These are phyloP conservation scores for Citrus medica DNA, from an alignment of 345 rosid genomes.

Conservation along the genomic window DNA sequence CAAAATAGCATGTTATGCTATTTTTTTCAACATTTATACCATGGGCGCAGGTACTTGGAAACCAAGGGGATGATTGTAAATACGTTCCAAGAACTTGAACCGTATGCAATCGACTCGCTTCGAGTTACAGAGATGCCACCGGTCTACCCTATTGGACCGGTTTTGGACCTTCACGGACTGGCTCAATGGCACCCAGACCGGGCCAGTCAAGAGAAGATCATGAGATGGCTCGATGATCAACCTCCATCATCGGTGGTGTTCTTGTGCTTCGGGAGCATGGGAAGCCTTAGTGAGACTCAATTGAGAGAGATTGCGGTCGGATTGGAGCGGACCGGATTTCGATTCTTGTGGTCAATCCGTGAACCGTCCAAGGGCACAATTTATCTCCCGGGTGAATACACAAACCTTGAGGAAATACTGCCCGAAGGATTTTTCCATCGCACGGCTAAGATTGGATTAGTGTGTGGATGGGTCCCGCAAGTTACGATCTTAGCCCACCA, in stretches of 20 bases:
- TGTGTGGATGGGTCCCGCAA: conserved; percentile 59
- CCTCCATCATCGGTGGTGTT: conserved; percentile 29
- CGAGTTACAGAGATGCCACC: neutral
- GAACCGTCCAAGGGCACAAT: neutral
- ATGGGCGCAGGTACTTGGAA: neutral
- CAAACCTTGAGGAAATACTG: conserved; percentile 21
- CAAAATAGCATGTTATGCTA: too few relatives aligned
- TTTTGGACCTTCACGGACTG: neutral
- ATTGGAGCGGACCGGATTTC: conserved; percentile 22
- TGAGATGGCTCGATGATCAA: conserved; percentile 30
- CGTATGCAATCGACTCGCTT: neutral
- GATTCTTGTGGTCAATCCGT: conserved; percentile 16
- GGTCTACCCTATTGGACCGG: conserved; percentile 3
- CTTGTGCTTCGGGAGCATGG: conserved; percentile 35
- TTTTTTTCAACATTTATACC: too few relatives aligned
- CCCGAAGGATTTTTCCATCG: conserved; percentile 42
- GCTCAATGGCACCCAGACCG: neutral
- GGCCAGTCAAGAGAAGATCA: neutral
- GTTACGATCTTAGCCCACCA: conserved; percentile 31
- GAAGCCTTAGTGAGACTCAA: conserved; percentile 2
- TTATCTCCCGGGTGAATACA: conserved; percentile 16
- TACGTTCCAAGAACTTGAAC: neutral
- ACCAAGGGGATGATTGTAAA: neutral
- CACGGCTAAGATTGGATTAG: conserved; percentile 30
- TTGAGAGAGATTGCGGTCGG: conserved; percentile 22